phyloP scores from a whole-genome alignment of 352 stramenopile genomes.

The Phytophthora quininea region DNA sequence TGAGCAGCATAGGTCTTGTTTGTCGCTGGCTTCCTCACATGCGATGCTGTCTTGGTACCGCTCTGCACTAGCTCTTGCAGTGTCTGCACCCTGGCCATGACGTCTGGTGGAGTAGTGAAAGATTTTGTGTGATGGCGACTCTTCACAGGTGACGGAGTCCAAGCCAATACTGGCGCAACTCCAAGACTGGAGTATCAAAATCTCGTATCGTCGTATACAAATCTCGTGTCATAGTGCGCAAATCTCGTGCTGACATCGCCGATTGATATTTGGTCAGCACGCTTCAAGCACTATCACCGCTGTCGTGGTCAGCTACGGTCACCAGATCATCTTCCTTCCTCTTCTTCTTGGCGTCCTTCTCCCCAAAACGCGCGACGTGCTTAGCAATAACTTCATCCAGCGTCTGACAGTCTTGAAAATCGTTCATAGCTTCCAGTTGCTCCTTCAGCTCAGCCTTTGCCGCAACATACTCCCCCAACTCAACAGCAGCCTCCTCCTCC shows the following conservation, averaged over 20 bases:
- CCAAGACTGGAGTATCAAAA: too few species aligned
- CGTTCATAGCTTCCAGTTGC: neutral
- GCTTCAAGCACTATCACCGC: too few species aligned
- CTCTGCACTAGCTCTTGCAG: slow-evolving; percentile 16
- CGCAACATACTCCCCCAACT: neutral
- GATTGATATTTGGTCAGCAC: too few species aligned
- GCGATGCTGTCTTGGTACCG: slow-evolving; percentile 3
- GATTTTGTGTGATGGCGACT: too few species aligned
- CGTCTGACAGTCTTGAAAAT: neutral
- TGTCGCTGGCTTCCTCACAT: slow-evolving; percentile 18
- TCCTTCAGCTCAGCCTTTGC: neutral
- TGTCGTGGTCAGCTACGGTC: too few species aligned
- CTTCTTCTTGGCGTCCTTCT: neutral
- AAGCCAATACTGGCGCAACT: too few species aligned
- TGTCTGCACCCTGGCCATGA: too few species aligned
- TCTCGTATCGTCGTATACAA: neutral
- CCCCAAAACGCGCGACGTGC: neutral
- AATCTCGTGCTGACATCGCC: neutral
- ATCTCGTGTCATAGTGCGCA: neutral
- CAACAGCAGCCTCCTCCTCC: neutral
- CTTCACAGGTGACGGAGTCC: too few species aligned
- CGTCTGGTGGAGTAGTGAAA: too few species aligned
- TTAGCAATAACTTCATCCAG: neutral
- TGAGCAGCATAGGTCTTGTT: slow-evolving; percentile 10
- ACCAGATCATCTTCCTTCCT: neutral